Base-by-base conservation (phyloP, 1,139 yeast species). In the Scheffersomyces quercinus region DNA sequence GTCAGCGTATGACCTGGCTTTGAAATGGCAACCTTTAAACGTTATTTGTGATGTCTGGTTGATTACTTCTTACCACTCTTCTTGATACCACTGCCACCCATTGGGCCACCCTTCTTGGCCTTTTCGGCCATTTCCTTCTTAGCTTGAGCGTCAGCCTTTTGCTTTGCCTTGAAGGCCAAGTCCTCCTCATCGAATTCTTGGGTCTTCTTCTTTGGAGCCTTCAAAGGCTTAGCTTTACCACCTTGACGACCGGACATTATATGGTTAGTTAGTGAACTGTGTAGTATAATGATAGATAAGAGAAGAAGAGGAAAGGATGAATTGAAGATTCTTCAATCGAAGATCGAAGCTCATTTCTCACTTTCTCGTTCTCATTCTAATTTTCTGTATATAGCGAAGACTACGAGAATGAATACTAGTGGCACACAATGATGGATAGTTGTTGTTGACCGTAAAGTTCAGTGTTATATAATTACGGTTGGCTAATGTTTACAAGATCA, bases 71-170 rank as follows among this genome's bases (percentile, higher is more conserved):
- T 82, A 49, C 81, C 84, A 56, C 85, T 85, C 82, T 91, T 91
- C 80, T 91, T 91, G 73, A 91, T 90, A 50, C 98, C 98, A 44
- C 97, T 97, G 48, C 96, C 91, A 44, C 83, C 83, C 56, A 91
- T 71, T 38, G 97, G 97, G 42, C 96, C 96, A 52, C 96, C 96
- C 61, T 86, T 82, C 59, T 87, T 75, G 48, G 96, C 95, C 69
- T 87, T 84, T 44, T 85, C 82, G 51, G 95, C 91, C 85, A 91
- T 79, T 45, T 86, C 95, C 72, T 91, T 90, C 69, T 83, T 84
- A 35, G 97, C 96, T 62, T 86, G 88, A 55, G 93, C 96, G 53
- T 88, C 97, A 44, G 96, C 97, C 70, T 85, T 88, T 73, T 88
- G 96, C 77, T 89, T 91, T 60, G 87, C 93, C 75, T 89, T 88